Evolutionary conservation across 768 basidiomycete species (phyloP), one percentile per base, ranked within the genome.

Genomic region (Suillus cothurnatus): DNA sequence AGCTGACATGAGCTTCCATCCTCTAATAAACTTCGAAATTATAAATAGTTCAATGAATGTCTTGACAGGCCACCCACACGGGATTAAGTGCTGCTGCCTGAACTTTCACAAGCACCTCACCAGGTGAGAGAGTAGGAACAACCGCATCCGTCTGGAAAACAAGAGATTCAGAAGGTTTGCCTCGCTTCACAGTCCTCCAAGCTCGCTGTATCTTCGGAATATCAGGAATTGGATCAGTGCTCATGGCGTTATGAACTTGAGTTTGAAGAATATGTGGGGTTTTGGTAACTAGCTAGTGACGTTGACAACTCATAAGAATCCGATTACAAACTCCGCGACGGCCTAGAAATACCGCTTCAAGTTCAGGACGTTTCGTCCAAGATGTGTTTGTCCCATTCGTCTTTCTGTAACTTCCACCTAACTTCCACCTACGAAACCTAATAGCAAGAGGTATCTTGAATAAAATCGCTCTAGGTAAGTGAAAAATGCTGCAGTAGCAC

Each of bases 71-170:
- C 41, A 70, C 84, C 66, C 73, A 90, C 86, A 87, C 81, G 1
- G 90, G 90, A 70, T 94, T 94, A 49, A 93, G 77, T 0, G 89
- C 88, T 0, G 82, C 84, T 12, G 86, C 83, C 28, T 77, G 75
- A 4, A 88, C 79, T 64, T 80, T 80, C 59, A 89, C 78, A 17
- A 88, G 80, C 15, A 89, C 78, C 66, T 85, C 76, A 4, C 80
- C 82, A 21, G 68, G 58, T 15, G 71, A 66, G 0, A 84, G 77
- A 14, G 76, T 73, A 1, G 82, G 76, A 8, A 80, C 70, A 0
- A 76, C 70, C 2, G 70, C 65, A 56, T 79, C 74, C 1, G 66
- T 41, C 58, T 69, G 65, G 63, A 80, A 66, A 17, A 47, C 67
- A 56, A 82, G 68, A 2, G 77, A 75, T 5, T 73, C 50, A 1